phyloP scores from a whole-genome alignment of 1,284 basidiomycete genomes.

The Papiliotrema fonsecae region DNA sequence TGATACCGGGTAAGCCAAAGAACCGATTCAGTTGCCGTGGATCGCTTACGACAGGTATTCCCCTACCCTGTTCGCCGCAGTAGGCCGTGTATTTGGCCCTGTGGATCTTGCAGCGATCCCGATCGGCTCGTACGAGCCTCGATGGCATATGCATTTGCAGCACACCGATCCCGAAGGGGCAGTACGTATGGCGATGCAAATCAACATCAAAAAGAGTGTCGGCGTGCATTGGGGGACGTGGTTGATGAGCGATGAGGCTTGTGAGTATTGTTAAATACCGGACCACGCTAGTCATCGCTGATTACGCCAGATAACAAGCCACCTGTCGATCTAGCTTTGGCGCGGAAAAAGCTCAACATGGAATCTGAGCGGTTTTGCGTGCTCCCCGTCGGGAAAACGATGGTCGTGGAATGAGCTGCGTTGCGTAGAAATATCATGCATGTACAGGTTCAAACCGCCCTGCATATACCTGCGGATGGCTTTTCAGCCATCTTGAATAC shows the following conservation, averaged over 20 bases:
- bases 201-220: conserved; percentile 39
- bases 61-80: conserved; percentile 46
- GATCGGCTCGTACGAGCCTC: conserved; percentile 49
- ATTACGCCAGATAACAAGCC: conserved; percentile 37
- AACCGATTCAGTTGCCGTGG: too few species aligned
- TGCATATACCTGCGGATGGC: too few species aligned
- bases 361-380: conserved; percentile 30
- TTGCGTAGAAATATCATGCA: too few species aligned
- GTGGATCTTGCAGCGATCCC: conserved; percentile 50
- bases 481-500: too few species aligned
- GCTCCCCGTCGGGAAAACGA: conserved; percentile 36
- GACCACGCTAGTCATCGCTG: background rate
- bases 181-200: conserved; percentile 44
- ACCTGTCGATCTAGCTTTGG: conserved; percentile 35
- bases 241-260: conserved; percentile 49
- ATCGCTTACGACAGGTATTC: too few species aligned
- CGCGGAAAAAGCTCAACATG: conserved; percentile 31
- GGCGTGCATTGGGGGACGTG: conserved; percentile 53
- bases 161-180: conserved; percentile 50
- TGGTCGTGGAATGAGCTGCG: conserved; percentile 36
- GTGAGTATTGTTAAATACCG: conserved; percentile 27
- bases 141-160: conserved; percentile 48
- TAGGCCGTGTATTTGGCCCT: conserved; percentile 48
- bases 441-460: too few species aligned
- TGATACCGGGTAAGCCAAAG: conserved; percentile 43